These are phyloP conservation scores for Rhizopogon vinicolor DNA, from an alignment of 768 basidiomycete species.

Conservation along the genomic window DNA sequence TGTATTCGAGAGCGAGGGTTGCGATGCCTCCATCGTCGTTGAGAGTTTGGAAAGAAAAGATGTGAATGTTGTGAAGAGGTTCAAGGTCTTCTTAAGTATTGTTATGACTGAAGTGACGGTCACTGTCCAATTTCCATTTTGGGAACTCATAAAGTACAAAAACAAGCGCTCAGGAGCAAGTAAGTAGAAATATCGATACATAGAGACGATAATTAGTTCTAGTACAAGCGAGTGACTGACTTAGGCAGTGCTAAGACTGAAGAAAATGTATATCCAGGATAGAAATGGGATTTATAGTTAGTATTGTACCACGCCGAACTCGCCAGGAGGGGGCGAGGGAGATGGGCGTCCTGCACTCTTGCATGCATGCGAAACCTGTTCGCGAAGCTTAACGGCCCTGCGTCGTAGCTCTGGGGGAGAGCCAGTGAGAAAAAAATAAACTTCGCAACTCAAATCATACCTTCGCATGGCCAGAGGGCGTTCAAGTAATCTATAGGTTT, in stretches of 20 bases:
- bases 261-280: not conserved
- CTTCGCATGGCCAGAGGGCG: constrained; percentile 59
- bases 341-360: constrained; percentile 39
- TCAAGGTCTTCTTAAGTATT: not conserved
- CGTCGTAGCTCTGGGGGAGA: constrained; percentile 43
- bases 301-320: constrained; percentile 1
- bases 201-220: not conserved
- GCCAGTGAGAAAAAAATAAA: constrained; percentile 6
- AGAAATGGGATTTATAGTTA: not conserved
- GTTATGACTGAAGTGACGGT: not conserved
- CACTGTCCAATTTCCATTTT: not conserved
- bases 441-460: constrained; percentile 29
- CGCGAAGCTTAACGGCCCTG: constrained; percentile 42
- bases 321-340: constrained; percentile 29
- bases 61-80: constrained; percentile 7
- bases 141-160: not conserved
- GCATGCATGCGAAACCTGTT: constrained; percentile 43
- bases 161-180: not conserved
- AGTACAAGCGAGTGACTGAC: not conserved
- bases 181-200: not conserved
- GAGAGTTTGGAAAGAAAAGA: constrained; percentile 4
- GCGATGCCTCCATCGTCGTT: constrained; percentile 12
- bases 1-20: not conserved
- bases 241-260: no score
- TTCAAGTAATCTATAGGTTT: constrained; percentile 58